Percentiles rank a stretch among this genome's conserved stretches.
These are phyloP conservation scores for Pseudogymnoascus sp. DNA, from an alignment of 2,329 filamentous ascomycete genomes.

Conservation along the genomic window DNA sequence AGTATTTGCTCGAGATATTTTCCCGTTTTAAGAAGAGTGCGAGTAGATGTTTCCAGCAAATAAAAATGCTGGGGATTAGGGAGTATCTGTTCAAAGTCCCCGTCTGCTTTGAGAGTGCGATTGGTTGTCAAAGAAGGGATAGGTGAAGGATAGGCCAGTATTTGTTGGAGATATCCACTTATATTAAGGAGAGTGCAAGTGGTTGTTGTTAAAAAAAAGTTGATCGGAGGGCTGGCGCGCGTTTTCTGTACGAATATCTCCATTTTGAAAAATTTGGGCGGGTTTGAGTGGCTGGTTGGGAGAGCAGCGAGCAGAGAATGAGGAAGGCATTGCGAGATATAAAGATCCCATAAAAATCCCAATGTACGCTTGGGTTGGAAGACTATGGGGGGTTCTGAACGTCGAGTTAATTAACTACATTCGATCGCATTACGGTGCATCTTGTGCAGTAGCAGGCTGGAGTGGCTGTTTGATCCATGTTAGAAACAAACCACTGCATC, in stretches of 20 bases:
- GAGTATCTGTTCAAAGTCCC: neutral
- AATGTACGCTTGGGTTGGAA: neutral
- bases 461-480: neutral
- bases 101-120: neutral
- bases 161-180: neutral
- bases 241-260: neutral
- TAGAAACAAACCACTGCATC: neutral
- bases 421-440: neutral
- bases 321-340: neutral
- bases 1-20: neutral
- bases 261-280: neutral
- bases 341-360: neutral
- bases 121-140: neutral
- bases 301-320: neutral
- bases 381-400: neutral
- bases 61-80: neutral
- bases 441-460: neutral
- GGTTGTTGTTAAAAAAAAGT: neutral
- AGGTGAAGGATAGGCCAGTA: neutral
- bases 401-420: neutral
- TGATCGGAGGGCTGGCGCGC: neutral
- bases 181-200: neutral
- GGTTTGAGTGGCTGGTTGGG: neutral
- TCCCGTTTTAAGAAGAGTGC: neutral
- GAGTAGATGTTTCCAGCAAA: neutral